Conservation (phyloP, 2,329 filamentous ascomycete genomes). For the Lanzia echinophila region DNA sequence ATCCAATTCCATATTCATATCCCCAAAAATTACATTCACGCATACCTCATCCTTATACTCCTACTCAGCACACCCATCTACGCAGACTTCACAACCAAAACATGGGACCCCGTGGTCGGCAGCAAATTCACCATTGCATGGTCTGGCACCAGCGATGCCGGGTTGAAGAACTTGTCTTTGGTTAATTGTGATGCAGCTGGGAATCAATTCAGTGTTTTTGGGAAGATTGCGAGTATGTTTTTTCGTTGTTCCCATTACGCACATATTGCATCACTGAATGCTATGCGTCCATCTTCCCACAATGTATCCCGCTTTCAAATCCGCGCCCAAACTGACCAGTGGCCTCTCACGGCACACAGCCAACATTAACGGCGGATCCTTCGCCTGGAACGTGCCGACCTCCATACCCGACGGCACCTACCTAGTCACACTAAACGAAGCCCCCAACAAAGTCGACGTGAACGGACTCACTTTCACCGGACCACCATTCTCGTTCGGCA, state of each 20-base stretch:
- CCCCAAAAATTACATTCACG: not conserved
- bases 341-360: not conserved
- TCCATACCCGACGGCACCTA: not conserved
- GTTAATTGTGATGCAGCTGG: not conserved
- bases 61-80: not conserved
- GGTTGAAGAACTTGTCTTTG: not conserved
- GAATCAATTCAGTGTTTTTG: not conserved
- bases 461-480: not conserved
- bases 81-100: not conserved
- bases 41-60: not conserved
- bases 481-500: not conserved
- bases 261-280: not conserved
- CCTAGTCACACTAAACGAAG: not conserved
- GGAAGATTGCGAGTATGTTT: not conserved
- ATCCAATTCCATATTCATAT: not conserved
- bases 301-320: too few species aligned
- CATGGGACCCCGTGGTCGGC: not conserved
- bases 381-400: not conserved
- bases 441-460: not conserved
- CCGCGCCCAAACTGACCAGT: too few species aligned
- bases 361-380: not conserved
- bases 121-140: not conserved
- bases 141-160: not conserved
- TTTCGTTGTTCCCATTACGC: not conserved
- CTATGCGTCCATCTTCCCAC: not conserved